Conservation (phyloP, 176 grass and related monocot species). For the Triticum urartu region DNA sequence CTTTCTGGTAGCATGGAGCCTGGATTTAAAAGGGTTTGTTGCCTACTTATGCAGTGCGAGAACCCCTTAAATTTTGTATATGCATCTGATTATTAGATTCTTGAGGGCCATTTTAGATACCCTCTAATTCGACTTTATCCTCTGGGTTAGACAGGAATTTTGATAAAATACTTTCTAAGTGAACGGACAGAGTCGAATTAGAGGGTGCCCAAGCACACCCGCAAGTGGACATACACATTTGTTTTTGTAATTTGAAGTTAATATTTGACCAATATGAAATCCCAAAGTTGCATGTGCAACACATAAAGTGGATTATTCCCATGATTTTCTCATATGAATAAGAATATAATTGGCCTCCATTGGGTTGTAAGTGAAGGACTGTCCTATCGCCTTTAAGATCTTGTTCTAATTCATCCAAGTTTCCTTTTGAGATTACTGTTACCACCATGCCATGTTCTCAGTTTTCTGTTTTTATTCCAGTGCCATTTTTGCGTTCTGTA, state of each 20-base stretch:
- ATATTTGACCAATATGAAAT: neutral
- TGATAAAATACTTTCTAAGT: neutral
- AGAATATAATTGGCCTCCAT: neutral
- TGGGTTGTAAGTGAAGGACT: neutral
- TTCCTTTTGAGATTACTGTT: neutral
- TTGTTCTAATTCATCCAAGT: neutral
- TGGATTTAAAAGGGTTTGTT: constrained; percentile 72
- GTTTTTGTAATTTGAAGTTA: neutral
- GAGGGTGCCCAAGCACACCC: neutral
- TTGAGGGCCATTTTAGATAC: neutral
- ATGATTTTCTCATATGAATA: neutral
- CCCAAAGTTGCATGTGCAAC: neutral
- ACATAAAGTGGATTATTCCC: neutral
- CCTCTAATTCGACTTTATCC: neutral
- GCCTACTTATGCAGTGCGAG: neutral
- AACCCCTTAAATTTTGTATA: neutral
- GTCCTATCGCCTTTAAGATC: neutral
- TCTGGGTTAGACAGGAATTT: neutral
- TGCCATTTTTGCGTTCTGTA: neutral
- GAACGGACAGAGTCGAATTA: neutral
- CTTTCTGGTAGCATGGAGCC: constrained; percentile 78
- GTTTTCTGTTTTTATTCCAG: neutral
- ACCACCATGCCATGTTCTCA: neutral
- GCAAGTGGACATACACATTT: neutral
- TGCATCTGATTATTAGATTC: neutral